phyloP scores from a whole-genome alignment of 2,329 filamentous ascomycete species.

The Fusarium torreyae region DNA sequence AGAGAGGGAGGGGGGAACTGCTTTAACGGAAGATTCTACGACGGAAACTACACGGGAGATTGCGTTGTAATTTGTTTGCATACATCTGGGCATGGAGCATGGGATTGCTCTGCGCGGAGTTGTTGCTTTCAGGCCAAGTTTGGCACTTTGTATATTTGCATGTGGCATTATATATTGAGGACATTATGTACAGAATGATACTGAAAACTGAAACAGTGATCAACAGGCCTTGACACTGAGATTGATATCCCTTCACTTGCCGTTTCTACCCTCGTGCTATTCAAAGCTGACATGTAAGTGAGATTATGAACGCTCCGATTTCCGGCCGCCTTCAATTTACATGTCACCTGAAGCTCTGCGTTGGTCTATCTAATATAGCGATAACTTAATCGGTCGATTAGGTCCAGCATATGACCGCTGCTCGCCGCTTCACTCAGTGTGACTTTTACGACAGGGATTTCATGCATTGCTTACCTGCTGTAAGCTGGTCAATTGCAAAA shows the following conservation, averaged over 20 bases:
- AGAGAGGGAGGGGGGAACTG: conserved; percentile 1
- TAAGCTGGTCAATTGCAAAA: not conserved
- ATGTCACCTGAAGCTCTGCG: not conserved
- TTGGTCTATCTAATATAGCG: not conserved
- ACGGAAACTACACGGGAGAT: not conserved
- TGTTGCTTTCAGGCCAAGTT: not conserved
- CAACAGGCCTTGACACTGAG: not conserved
- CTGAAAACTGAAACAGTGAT: not conserved
- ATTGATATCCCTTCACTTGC: not conserved
- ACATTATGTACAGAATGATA: too few relatives aligned
- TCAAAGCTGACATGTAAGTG: not conserved
- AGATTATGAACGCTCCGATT: not conserved
- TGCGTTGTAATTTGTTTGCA: not conserved
- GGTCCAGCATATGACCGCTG: not conserved
- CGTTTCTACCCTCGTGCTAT: not conserved
- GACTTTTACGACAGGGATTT: not conserved
- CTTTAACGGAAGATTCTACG: not conserved
- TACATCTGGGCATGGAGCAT: not conserved
- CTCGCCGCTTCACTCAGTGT: not conserved
- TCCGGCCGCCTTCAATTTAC: too few relatives aligned
- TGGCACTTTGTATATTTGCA: not conserved
- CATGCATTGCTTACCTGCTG: not conserved
- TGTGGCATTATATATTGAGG: not conserved
- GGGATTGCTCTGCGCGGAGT: not conserved
- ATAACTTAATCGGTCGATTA: not conserved